Percentiles rank a stretch among this genome's conserved stretches.
Evolutionary conservation across 2,329 filamentous ascomycete species (phyloP).

Genomic region (Fusarium cyanostomum): DNA sequence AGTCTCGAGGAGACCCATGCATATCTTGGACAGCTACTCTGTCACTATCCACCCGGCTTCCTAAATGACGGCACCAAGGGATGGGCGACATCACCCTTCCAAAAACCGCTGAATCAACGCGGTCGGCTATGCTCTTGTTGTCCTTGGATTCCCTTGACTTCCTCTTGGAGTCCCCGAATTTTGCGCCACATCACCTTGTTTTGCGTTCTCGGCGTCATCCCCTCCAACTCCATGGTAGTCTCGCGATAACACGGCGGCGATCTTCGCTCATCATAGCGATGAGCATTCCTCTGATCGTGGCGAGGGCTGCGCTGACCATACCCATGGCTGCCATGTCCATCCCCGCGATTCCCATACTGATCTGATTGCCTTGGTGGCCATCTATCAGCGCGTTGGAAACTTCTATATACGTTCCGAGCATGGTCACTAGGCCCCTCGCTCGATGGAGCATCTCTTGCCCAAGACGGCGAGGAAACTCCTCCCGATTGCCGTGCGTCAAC

Average conservation of each 20-base stretch:
- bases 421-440: not conserved
- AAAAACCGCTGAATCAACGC: too few species aligned
- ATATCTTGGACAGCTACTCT: too few species aligned
- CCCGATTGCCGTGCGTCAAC: not conserved
- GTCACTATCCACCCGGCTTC: too few species aligned
- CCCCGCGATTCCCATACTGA: not conserved
- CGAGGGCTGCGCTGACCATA: not conserved
- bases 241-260: conserved; percentile 10
- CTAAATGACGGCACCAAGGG: too few species aligned
- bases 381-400: too few species aligned
- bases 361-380: accelerated
- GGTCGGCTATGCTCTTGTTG: too few species aligned
- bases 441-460: not conserved
- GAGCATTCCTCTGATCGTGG: not conserved
- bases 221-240: conserved; percentile 3
- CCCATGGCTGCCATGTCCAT: not conserved
- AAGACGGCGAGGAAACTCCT: not conserved
- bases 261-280: too few species aligned
- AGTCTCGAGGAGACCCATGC: too few species aligned
- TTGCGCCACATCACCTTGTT: too few species aligned
- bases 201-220: not conserved
- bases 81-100: too few species aligned
- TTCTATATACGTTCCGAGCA: not conserved
- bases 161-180: too few species aligned
- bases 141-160: too few species aligned